Conservation (phyloP, 169 alveolate species). For the Neospora caninum region DNA sequence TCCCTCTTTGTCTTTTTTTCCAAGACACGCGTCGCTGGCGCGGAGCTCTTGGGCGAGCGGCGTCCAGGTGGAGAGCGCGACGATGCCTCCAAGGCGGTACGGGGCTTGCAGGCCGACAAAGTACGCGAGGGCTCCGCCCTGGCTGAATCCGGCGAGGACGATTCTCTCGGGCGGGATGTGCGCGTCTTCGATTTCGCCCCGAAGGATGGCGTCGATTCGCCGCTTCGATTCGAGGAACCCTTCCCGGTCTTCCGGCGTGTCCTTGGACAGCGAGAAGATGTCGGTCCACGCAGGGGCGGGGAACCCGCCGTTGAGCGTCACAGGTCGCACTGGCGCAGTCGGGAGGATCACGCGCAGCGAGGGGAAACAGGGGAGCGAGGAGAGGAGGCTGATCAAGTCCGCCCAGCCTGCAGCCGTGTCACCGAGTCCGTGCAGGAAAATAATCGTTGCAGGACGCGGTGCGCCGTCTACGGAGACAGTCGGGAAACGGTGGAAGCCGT, state of each 20-base stretch:
- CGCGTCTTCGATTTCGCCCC: slow-evolving; percentile 25
- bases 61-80: slow-evolving; percentile 64
- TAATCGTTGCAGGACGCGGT: slow-evolving; percentile 23
- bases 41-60: slow-evolving; percentile 54
- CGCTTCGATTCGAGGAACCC: slow-evolving; percentile 62
- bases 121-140: slow-evolving; percentile 69
- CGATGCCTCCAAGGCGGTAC: slow-evolving; percentile 60
- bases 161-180: slow-evolving; percentile 59
- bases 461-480: not conserved
- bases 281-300: slow-evolving; percentile 69
- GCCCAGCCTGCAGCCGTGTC: slow-evolving; percentile 70
- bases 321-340: slow-evolving; percentile 67
- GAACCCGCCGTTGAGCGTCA: slow-evolving; percentile 61
- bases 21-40: not conserved
- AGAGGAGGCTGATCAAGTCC: slow-evolving; percentile 22
- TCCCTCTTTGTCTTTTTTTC: not conserved
- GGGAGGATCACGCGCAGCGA: slow-evolving; percentile 61
- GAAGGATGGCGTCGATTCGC: slow-evolving; percentile 58
- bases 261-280: slow-evolving; percentile 46
- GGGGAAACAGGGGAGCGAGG: not conserved
- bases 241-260: slow-evolving; percentile 48
- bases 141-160: slow-evolving; percentile 70
- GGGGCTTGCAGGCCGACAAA: slow-evolving; percentile 44
- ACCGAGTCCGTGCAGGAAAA: slow-evolving; percentile 68
- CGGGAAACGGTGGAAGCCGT: slow-evolving; percentile 25